Evolutionary conservation across 352 stramenopile genomes (phyloP), one percentile per base, ranked within the genome.

Genomic region (Pythium pectinolyticum): DNA sequence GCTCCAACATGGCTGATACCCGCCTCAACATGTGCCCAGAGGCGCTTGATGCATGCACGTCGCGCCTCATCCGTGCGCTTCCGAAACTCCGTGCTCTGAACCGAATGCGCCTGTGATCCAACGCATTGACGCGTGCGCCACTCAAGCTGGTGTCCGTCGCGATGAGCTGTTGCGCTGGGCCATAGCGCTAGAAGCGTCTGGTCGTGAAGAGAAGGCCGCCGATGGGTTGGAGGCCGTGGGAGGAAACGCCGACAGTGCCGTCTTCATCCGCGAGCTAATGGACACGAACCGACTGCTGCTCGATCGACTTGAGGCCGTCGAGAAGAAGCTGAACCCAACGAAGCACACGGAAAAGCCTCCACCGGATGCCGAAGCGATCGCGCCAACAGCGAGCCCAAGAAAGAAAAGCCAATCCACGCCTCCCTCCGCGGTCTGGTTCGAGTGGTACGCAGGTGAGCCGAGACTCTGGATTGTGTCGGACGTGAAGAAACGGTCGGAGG

Each of bases 391-490:
- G 10, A 41, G 10, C 14, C 45, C 45, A 11, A 19, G 45, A 7
- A 37, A 40, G 25, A 41, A 55, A n/a, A 28, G 3, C 5, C 48
- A 25, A 41, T 5, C 48, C n/a, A 55, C 28, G 7, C 28, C 27
- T 17, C 48, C 30, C 31, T 57, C 41, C 5, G 17, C 56, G 3
- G 32, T 63, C 24, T 73, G 61, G 66, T 66, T 66, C 39, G 66
- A 61, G 20, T 68, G 69, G 64, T 76, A 64, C 30, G 66, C 69
- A n/a, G 57, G 55, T 9, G 61, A 57, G 27, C 65, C 60, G 4
- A 9, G 46, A 2, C 25, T 69, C 15, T 73, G 57, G 61, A 64
- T 39, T 14, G 3, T 19, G 17, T 31, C 62, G 14, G 61, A 66
- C 37, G 53, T 57, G 7, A 61, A 65, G 28, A 64, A 63, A 14